Percentiles rank a stretch among this genome's conserved stretches.
These are phyloP conservation scores for Hanseniaspora guilliermondii DNA, from an alignment of 805 yeast species.

Conservation along the genomic window DNA sequence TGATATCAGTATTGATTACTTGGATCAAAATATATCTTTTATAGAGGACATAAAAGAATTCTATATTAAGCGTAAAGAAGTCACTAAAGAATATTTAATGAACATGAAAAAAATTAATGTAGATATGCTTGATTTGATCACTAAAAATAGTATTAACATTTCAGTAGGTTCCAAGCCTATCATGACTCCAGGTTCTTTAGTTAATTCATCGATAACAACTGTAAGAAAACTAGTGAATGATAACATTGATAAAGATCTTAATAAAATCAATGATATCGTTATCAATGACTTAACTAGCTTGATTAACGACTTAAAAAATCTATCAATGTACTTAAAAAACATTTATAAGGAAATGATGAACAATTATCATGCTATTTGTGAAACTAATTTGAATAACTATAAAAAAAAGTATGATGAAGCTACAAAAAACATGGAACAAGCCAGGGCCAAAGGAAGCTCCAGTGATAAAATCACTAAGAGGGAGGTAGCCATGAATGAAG, in stretches of 20 bases:
- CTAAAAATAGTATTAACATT: slow-evolving; percentile 49
- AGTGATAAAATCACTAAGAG: slow-evolving; percentile 48
- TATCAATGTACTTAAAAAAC: slow-evolving; percentile 28
- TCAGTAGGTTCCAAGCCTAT: slow-evolving; percentile 87
- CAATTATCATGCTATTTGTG: slow-evolving; percentile 29
- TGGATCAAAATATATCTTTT: slow-evolving; percentile 59
- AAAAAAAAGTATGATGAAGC: slow-evolving; percentile 70
- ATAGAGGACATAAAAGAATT: slow-evolving; percentile 67
- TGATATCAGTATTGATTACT: slow-evolving; percentile 70
- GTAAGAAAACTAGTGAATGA: slow-evolving; percentile 6
- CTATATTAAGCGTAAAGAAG: slow-evolving; percentile 65
- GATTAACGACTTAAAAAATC: slow-evolving; percentile 4
- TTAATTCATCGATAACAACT: slow-evolving; percentile 24
- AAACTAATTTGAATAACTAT: slow-evolving; percentile 6
- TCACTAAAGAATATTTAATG: slow-evolving; percentile 73
- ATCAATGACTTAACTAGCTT: not conserved
- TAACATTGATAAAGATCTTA: not conserved
- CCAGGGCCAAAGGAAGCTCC: slow-evolving; percentile 62
- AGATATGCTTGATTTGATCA: slow-evolving; percentile 64
- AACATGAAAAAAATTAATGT: slow-evolving; percentile 52
- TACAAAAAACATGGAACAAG: slow-evolving; percentile 69
- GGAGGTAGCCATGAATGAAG: slow-evolving; percentile 69
- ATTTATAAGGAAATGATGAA: slow-evolving; percentile 43
- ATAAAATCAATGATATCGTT: slow-evolving; percentile 2
- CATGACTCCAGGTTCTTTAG: slow-evolving; percentile 89